Conservation (phyloP, 345 rosid species). For the Melaleuca alternifolia region DNA sequence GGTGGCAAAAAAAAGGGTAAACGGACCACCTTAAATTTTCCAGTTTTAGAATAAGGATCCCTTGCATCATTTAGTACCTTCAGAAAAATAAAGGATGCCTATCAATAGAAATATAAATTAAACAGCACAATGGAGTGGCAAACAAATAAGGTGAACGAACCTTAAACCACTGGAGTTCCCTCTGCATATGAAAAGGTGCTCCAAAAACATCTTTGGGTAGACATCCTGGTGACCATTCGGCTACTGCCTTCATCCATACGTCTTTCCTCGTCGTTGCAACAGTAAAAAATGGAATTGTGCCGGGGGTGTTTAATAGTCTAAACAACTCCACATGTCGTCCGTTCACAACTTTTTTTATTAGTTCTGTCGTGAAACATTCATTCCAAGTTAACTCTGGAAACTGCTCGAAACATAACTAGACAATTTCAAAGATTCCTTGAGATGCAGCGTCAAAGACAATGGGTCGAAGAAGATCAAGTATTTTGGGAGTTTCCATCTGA, state of each 20-base stretch:
- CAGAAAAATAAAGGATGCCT: too few relatives aligned
- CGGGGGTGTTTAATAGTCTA: background rate
- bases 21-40: too few relatives aligned
- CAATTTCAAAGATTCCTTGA: background rate
- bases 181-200: background rate
- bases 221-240: background rate
- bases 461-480: background rate
- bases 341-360: background rate
- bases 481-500: too few relatives aligned
- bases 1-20: too few relatives aligned
- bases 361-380: background rate
- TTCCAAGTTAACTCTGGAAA: background rate
- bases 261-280: accelerated
- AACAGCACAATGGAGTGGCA: background rate
- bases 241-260: background rate
- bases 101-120: too few relatives aligned
- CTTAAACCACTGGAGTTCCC: background rate
- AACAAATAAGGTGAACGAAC: background rate
- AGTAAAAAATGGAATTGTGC: background rate
- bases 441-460: background rate
- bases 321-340: background rate
- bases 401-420: background rate
- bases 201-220: background rate
- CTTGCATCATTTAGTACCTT: too few relatives aligned
- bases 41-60: too few relatives aligned